Conservation (phyloP, 2,329 filamentous ascomycete species). For the Teratosphaeria zuluensis region DNA sequence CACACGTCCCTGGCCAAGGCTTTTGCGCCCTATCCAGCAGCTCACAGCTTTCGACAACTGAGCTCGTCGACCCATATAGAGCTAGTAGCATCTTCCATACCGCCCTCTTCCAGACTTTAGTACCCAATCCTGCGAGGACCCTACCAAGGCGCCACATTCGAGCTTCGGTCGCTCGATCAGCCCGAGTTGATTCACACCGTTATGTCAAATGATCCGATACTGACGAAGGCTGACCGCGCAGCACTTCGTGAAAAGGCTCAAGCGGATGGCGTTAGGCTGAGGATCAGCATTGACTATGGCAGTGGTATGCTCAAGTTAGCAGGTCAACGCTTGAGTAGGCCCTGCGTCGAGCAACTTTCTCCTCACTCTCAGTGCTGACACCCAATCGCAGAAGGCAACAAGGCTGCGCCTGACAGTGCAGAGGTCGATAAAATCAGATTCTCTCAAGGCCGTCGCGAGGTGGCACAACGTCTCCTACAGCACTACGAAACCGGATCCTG, state of each 20-base stretch:
- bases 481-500: background rate
- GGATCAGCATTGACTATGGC: background rate
- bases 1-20: no score
- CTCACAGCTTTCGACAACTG: no score
- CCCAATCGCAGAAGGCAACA: background rate
- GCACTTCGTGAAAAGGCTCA: background rate
- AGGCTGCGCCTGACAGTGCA: background rate
- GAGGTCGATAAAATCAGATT: background rate
- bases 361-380: background rate
- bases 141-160: no score
- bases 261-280: background rate
- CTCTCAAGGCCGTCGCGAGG: background rate
- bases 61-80: no score
- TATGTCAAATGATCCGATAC: background rate
- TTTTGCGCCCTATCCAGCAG: no score
- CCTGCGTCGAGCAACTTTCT: background rate
- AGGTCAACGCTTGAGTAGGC: background rate
- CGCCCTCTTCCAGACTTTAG: no score
- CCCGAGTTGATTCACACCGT: no score
- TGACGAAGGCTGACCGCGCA: background rate
- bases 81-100: no score
- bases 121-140: no score
- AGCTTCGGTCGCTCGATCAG: no score
- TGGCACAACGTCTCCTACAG: background rate
- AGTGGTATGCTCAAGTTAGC: background rate